Evolutionary conservation across 495 filamentous ascomycete species (phyloP), one percentile per base, ranked within the genome.

Genomic region (Aspergillus haitiensis): DNA sequence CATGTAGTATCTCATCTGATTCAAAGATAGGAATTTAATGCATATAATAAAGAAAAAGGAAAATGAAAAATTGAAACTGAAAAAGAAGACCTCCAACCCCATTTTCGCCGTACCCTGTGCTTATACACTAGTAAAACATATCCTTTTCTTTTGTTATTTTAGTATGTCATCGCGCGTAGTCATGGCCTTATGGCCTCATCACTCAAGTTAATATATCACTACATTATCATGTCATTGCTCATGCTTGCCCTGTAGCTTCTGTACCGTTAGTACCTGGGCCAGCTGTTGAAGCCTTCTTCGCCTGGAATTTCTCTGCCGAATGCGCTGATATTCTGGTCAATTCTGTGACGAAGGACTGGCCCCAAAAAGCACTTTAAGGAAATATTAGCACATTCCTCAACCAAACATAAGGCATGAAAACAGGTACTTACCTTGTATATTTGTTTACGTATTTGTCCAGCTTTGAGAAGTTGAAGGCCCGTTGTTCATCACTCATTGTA

Each of bases 361-460:
- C 94, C 93, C 93, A 98, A 86, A 95, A 97, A 10, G 93, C 90
- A 74, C 91, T 95, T 12, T 40, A 27, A 9, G 37, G 21, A 7
- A 6, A 4, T 4, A 27, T 57, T 62, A 72, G 66, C 52, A 31
- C 21, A 7, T 18, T 16, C 21, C 21, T 27, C 21, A 27, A 27
- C 3, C 21, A 27, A 27, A 27, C 21, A 27, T 27, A 27, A 1
- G 21, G 21, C 21, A 27, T 27, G 21, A 27, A 27, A 27, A 27
- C 21, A 27, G 21, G 21, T 27, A 27, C 3, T 27, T 77, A 86
- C 84, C 86, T 88, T 0, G 93, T 98, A 72, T 97, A 97, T 70
- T 96, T 97, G 70, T 91, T 94, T 49, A 97, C 92, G 65, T 97
- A 97, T 77, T 87, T 88, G 65, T 93, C 88, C 63, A 98, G 76